Conservation (phyloP, 2,329 filamentous ascomycete genomes). For the Penicillium italicum region DNA sequence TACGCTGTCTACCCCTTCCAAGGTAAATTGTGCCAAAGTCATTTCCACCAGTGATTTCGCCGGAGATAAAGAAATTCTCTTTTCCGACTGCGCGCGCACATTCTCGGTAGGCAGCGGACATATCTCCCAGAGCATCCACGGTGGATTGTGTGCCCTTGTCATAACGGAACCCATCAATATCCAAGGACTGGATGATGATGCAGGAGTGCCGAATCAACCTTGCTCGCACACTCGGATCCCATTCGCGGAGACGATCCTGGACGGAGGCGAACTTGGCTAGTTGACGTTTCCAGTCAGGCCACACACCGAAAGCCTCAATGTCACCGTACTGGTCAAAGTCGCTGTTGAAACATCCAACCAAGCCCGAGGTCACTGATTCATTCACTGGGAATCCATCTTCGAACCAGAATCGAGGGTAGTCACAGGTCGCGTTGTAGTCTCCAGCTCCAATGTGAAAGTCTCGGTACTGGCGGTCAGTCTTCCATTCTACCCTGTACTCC, state of each 20-base stretch:
- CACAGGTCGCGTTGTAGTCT: conserved; percentile 51
- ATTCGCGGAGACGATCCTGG: conserved; percentile 64
- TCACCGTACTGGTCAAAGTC: conserved; percentile 66
- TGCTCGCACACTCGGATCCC: conserved; percentile 56
- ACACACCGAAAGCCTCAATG: conserved; percentile 60
- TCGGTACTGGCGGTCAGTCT: conserved; percentile 52
- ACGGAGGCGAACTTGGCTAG: conserved; percentile 64
- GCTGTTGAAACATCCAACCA: conserved; percentile 58
- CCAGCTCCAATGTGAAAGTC: conserved; percentile 55
- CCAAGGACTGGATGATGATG: conserved; percentile 57
- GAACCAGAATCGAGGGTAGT: conserved; percentile 60
- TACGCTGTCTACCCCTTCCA: conserved; percentile 57
- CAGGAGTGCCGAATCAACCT: conserved; percentile 61
- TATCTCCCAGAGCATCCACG: conserved; percentile 58
- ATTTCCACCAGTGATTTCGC: conserved; percentile 63
- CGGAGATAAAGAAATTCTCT: conserved; percentile 61
- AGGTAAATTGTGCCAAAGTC: conserved; percentile 59
- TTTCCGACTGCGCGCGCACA: conserved; percentile 57
- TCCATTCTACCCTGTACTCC: conserved; percentile 58
- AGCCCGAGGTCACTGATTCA: conserved; percentile 43
- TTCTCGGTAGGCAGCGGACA: conserved; percentile 55
- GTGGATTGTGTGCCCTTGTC: conserved; percentile 64
- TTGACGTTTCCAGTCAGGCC: conserved; percentile 61
- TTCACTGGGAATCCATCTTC: conserved; percentile 53
- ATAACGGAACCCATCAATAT: conserved; percentile 64